Percentiles rank a stretch among this genome's conserved stretches.
Evolutionary conservation across 305 asterid species (phyloP).

Genomic region (Fraxinus greggii): DNA sequence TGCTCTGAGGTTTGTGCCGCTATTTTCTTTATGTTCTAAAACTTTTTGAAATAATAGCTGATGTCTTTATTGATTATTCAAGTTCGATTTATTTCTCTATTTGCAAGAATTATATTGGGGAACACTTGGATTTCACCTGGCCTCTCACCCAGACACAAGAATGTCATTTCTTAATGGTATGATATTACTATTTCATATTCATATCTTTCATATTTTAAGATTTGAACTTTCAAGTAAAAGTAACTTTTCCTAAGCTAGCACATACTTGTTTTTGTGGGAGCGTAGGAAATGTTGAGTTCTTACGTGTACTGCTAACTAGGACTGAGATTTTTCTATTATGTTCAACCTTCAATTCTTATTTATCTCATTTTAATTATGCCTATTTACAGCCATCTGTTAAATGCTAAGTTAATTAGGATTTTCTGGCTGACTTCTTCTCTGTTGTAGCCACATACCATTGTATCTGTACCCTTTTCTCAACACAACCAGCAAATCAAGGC

Average conservation of each 20-base stretch:
- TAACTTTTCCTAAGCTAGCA: neutral
- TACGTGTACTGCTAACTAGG: neutral
- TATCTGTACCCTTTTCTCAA: slow-evolving; percentile 91
- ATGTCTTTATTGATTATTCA: too few species aligned
- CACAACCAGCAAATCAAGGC: slow-evolving; percentile 94
- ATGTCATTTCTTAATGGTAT: slow-evolving; percentile 73
- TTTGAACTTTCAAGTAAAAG: neutral
- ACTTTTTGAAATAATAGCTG: neutral
- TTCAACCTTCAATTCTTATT: slow-evolving; percentile 6
- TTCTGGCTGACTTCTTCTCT: slow-evolving; percentile 19
- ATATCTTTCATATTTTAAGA: neutral
- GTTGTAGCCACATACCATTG: slow-evolving; percentile 91
- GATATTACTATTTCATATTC: neutral
- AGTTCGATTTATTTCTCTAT: too few species aligned
- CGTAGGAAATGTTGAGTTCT: neutral
- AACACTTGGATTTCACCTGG: too few species aligned
- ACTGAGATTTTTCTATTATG: slow-evolving; percentile 15
- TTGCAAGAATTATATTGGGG: too few species aligned
- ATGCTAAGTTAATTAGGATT: neutral
- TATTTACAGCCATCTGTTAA: neutral
- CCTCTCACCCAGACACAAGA: slow-evolving; percentile 75
- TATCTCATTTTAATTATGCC: neutral
- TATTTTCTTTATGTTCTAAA: neutral
- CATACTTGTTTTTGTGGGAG: neutral
- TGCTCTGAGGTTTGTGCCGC: slow-evolving; percentile 74